Conservation (phyloP, 2,329 filamentous ascomycete species). For the Akanthomyces dipterigenus region DNA sequence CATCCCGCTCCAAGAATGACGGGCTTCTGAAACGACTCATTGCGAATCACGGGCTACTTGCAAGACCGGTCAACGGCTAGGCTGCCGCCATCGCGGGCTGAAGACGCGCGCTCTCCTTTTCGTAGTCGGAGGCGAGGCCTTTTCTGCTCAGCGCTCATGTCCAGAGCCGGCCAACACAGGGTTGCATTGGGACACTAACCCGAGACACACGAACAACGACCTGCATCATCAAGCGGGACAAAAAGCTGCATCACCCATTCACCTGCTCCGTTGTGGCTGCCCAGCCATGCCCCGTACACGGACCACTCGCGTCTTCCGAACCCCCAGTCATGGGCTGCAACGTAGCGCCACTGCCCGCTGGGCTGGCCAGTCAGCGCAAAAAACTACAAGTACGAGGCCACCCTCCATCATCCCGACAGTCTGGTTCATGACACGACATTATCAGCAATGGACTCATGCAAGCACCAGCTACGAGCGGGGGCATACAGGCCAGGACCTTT, state of each 20-base stretch:
- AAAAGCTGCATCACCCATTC: not conserved
- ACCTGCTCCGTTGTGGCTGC: not conserved
- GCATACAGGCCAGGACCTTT: not conserved
- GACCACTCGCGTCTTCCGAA: not conserved
- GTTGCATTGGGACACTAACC: not conserved
- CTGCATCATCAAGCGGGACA: not conserved
- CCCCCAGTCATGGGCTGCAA: constrained; percentile 5
- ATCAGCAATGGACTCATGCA: constrained; percentile 4
- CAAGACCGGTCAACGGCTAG: not conserved
- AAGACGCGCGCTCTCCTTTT: not conserved
- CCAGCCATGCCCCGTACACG: not conserved
- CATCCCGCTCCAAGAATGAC: too few species aligned
- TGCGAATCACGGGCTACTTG: not conserved
- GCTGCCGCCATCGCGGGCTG: not conserved
- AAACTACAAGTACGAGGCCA: constrained; percentile 11
- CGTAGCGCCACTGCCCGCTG: constrained; percentile 1
- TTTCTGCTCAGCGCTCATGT: not conserved
- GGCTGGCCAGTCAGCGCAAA: not conserved
- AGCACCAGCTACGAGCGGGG: not conserved
- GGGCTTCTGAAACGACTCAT: not conserved
- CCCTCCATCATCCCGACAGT: constrained; percentile 13
- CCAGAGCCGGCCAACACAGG: not conserved
- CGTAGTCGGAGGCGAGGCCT: not conserved
- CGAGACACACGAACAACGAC: not conserved
- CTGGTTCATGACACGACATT: constrained; percentile 6